Conservation (phyloP, 495 filamentous ascomycete genomes). For the Penicillium taxi region DNA sequence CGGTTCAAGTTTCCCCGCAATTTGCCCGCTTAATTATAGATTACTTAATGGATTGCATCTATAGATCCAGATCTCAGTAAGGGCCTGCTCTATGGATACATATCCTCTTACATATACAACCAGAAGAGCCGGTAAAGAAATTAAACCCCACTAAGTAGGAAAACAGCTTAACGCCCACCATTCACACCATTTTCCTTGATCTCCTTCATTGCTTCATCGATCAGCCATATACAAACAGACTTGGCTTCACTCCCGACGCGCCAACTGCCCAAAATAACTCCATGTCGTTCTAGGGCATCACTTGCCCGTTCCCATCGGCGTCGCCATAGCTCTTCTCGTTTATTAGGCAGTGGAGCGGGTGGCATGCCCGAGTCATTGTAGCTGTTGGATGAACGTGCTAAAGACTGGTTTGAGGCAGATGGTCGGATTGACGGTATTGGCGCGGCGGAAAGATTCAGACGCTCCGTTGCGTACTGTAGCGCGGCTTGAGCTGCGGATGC, state of each 20-base stretch:
- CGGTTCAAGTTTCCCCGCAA: no score
- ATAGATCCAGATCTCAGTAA: no score
- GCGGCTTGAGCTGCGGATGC: constrained; percentile 25
- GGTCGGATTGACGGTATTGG: constrained; percentile 14
- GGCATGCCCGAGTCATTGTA: constrained; percentile 17
- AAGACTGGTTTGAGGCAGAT: constrained; percentile 24
- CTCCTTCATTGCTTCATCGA: constrained; percentile 37
- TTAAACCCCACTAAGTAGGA: no score
- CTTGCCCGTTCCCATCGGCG: constrained; percentile 70
- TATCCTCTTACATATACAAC: no score
- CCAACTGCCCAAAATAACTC: constrained; percentile 78
- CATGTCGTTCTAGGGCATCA: constrained; percentile 54
- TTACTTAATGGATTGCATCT: no score
- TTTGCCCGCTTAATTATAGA: no score
- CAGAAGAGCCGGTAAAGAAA: no score
- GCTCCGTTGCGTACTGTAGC: constrained; percentile 29
- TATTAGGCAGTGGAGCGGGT: constrained; percentile 44
- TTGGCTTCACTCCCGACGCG: constrained; percentile 72
- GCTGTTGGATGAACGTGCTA: constrained; percentile 10
- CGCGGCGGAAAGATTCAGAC: constrained; percentile 18
- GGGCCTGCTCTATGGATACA: no score
- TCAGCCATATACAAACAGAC: constrained; percentile 46
- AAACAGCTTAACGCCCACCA: not conserved
- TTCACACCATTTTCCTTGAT: constrained; percentile 5
- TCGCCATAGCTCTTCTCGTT: constrained; percentile 78